Conservation (phyloP, 371 early-diverging fungal species). For the Phascolomyces articulosus region DNA sequence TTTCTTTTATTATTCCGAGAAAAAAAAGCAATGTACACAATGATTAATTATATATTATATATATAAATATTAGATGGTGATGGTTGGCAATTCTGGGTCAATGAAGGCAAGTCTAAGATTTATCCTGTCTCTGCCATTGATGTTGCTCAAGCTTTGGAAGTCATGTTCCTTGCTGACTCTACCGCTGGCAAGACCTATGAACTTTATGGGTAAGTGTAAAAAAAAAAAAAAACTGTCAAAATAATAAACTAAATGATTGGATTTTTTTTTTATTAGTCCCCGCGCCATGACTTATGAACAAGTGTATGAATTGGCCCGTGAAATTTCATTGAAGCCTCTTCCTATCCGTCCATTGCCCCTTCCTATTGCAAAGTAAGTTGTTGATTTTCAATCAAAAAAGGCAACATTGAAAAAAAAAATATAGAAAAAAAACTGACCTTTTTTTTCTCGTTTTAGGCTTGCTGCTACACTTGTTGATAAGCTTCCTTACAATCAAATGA, state of each 20-base stretch:
- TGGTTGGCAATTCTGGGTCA: conserved; percentile 72
- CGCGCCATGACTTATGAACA: conserved; percentile 75
- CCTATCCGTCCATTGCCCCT: conserved; percentile 72
- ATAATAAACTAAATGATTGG: neutral
- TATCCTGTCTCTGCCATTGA: conserved; percentile 89
- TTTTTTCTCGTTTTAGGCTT: conserved; percentile 23
- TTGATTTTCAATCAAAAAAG: neutral
- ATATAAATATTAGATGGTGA: conserved; percentile 29
- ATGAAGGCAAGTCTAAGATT: conserved; percentile 75
- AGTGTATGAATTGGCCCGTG: conserved; percentile 77
- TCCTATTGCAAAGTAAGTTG: conserved; percentile 64
- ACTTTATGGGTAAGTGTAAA: conserved; percentile 71
- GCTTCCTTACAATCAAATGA: conserved; percentile 52
- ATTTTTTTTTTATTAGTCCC: conserved; percentile 32
- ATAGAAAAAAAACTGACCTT: conserved; percentile 2
- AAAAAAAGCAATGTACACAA: too few relatives aligned
- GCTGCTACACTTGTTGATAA: conserved; percentile 44
- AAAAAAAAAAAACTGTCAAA: too few relatives aligned
- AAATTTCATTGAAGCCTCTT: conserved; percentile 68
- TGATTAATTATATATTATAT: too few relatives aligned
- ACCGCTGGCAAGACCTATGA: conserved; percentile 89
- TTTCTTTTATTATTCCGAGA: too few relatives aligned
- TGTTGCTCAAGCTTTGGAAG: conserved; percentile 84
- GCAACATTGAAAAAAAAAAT: neutral
- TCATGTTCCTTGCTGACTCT: conserved; percentile 71